Evolutionary conservation across 2,329 filamentous ascomycete genomes (phyloP).

Genomic region (Calonectria ilicicola): DNA sequence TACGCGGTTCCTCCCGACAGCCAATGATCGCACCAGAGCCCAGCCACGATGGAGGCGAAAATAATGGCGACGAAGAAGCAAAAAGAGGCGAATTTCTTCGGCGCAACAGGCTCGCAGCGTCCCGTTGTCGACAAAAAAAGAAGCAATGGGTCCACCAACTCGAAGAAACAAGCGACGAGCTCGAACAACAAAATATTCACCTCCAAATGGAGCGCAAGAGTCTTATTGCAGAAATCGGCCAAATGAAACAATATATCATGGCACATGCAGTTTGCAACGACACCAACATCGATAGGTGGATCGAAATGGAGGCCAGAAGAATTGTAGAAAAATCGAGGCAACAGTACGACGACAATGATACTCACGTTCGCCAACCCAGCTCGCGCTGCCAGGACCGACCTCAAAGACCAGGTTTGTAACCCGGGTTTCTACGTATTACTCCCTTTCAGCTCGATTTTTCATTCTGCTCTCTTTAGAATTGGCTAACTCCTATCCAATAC

Average conservation of each 20-base stretch:
- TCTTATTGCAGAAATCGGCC: conserved; percentile 58
- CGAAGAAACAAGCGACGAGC: conserved; percentile 56
- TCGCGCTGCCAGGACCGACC: neutral
- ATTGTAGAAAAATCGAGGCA: conserved; percentile 53
- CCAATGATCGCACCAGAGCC: conserved; percentile 33
- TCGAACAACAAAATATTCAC: conserved; percentile 58
- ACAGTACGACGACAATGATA: neutral
- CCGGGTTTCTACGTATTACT: too few species aligned
- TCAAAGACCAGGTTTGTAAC: neutral
- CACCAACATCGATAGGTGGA: conserved; percentile 64
- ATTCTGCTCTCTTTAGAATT: too few species aligned
- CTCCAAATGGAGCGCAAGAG: conserved; percentile 58
- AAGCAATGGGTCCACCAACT: conserved; percentile 65
- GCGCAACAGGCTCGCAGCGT: conserved; percentile 78
- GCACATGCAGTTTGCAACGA: conserved; percentile 64
- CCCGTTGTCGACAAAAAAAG: conserved; percentile 79
- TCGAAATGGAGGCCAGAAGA: conserved; percentile 63
- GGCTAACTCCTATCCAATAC: neutral
- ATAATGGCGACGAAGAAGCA: conserved; percentile 45
- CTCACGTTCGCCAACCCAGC: neutral
- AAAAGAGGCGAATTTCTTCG: conserved; percentile 72
- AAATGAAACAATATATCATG: conserved; percentile 65
- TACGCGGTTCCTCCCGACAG: neutral
- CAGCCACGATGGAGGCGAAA: neutral
- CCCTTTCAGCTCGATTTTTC: neutral